Percentiles rank a stretch among this genome's conserved stretches.
These are phyloP conservation scores for Spirogloea muscicola DNA, from an alignment of 139 green algal genomes.

Conservation along the genomic window DNA sequence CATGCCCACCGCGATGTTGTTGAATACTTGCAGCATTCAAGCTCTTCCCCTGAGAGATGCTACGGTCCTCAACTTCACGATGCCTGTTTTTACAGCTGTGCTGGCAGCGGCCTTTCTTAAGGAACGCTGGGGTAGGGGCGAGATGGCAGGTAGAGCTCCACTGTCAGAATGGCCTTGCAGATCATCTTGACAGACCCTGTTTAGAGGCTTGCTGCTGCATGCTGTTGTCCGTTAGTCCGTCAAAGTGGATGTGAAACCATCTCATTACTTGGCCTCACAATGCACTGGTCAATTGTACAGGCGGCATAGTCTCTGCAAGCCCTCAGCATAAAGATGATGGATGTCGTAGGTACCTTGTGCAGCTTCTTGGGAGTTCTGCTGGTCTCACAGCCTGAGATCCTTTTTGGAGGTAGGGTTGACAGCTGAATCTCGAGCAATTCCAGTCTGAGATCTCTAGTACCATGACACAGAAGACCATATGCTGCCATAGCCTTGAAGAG, in stretches of 20 bases:
- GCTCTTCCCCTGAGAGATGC: conserved; percentile 35
- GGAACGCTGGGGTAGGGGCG: conserved; percentile 22
- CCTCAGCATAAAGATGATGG: too few relatives aligned
- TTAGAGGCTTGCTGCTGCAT: too few relatives aligned
- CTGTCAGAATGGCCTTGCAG: too few relatives aligned
- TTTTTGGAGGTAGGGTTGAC: conserved; percentile 15
- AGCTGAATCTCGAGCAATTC: too few relatives aligned
- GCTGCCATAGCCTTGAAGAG: neutral
- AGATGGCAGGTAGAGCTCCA: conserved; percentile 31
- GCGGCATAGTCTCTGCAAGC: too few relatives aligned
- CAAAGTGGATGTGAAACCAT: too few relatives aligned
- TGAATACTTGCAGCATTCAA: conserved; percentile 32
- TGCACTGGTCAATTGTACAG: too few relatives aligned
- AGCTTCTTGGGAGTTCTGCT: conserved; percentile 26
- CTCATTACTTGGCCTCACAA: too few relatives aligned
- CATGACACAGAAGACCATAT: neutral
- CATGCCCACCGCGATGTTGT: too few relatives aligned
- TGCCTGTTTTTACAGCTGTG: conserved; percentile 34
- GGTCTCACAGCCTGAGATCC: conserved; percentile 12
- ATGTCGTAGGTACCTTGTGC: conserved; percentile 26
- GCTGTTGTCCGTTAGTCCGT: too few relatives aligned
- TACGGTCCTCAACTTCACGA: conserved; percentile 43
- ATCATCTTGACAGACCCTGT: too few relatives aligned
- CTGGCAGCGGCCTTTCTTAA: conserved; percentile 14
- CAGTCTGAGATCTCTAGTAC: neutral